Conservation (phyloP, 106 monocot species). For the Gastrodia elata region DNA sequence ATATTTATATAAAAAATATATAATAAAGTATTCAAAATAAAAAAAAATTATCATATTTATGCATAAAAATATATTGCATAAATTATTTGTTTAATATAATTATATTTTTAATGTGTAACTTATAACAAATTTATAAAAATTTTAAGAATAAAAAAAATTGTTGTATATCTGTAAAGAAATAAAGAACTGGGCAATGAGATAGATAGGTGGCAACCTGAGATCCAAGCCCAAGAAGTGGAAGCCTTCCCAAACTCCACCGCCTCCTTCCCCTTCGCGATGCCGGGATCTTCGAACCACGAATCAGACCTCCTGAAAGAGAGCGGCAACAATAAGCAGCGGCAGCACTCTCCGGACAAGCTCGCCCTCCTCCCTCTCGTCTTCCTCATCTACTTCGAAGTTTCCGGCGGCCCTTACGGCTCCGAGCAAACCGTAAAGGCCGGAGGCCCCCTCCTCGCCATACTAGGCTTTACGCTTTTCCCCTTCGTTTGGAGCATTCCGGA, state of each 20-base stretch:
- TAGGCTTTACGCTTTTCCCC: slow-evolving; percentile 77
- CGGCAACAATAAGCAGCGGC: background rate
- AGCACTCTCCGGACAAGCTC: slow-evolving; percentile 16
- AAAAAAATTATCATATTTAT: too few relatives aligned
- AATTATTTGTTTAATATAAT: too few relatives aligned
- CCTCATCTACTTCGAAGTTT: slow-evolving; percentile 82
- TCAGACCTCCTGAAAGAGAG: background rate
- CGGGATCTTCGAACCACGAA: background rate
- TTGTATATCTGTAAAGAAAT: too few relatives aligned
- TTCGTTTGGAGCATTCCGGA: slow-evolving; percentile 81
- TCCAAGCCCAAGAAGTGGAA: background rate
- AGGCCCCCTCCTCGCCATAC: slow-evolving; percentile 59
- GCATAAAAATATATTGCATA: too few relatives aligned
- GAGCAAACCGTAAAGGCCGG: slow-evolving; percentile 65
- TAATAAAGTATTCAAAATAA: too few relatives aligned
- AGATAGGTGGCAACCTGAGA: too few relatives aligned
- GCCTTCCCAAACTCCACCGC: background rate
- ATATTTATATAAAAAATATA: too few relatives aligned
- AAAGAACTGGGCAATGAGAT: too few relatives aligned
- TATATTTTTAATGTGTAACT: too few relatives aligned
- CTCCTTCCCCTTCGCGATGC: background rate
- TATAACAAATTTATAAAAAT: too few relatives aligned
- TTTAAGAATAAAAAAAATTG: too few relatives aligned
- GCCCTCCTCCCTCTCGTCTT: slow-evolving; percentile 70
- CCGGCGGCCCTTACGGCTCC: slow-evolving; percentile 76